Conservation (phyloP, 2,329 filamentous ascomycete genomes). For the Rhinocladiella mackenziei region DNA sequence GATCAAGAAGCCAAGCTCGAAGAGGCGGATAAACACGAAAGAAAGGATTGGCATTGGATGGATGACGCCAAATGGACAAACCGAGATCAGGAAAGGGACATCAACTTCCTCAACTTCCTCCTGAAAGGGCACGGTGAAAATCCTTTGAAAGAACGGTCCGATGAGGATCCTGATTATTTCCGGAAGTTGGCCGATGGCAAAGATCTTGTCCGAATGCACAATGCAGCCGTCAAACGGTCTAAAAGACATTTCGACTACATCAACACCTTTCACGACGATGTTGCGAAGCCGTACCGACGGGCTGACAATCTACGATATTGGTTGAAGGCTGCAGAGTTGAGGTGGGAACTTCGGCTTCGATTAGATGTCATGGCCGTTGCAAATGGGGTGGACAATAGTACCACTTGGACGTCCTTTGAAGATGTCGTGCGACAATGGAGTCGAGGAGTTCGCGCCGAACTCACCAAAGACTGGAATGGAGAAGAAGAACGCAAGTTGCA, state of each 20-base stretch:
- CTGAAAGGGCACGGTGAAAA: conserved; percentile 17
- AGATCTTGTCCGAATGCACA: conserved; percentile 80
- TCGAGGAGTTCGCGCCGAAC: conserved; percentile 73
- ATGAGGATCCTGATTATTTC: conserved; percentile 54
- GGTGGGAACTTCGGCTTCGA: conserved; percentile 81
- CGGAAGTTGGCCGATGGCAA: conserved; percentile 71
- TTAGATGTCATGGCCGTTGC: conserved; percentile 85
- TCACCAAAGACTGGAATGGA: conserved; percentile 65
- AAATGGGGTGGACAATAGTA: conserved; percentile 58
- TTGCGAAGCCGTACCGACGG: conserved; percentile 86
- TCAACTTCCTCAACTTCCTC: conserved; percentile 76
- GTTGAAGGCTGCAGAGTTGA: conserved; percentile 90
- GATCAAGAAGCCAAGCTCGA: conserved; percentile 73
- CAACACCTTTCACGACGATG: conserved; percentile 84
- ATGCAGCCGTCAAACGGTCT: conserved; percentile 79
- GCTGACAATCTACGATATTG: conserved; percentile 94
- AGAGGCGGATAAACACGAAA: conserved; percentile 65
- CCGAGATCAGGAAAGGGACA: conserved; percentile 69
- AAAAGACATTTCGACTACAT: conserved; percentile 85
- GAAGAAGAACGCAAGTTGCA: conserved; percentile 29
- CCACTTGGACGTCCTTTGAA: conserved; percentile 75
- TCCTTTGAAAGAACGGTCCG: conserved; percentile 12
- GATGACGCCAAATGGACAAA: conserved; percentile 63
- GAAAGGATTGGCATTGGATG: conserved; percentile 76
- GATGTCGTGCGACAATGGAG: conserved; percentile 80